A percentile compares a stretch with the other conserved stretches of the same genome.
Conservation (phyloP, 306 rosid species). For the Rubus idaeus region DNA sequence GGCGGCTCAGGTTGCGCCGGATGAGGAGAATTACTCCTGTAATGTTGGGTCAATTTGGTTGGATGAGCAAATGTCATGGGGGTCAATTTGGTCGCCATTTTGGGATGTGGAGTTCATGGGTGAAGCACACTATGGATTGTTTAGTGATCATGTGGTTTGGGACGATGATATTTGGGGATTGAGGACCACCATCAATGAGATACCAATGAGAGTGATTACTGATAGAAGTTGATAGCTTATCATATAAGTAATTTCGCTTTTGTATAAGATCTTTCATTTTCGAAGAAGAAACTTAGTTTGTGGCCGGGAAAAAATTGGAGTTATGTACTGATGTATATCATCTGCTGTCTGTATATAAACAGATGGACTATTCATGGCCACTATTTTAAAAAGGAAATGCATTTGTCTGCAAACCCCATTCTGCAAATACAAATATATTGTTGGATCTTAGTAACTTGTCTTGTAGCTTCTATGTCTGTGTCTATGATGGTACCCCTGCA, state of each 20-base stretch:
- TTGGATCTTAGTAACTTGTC: neutral
- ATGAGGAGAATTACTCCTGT: conserved; percentile 12
- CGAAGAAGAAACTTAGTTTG: neutral
- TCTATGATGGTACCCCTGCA: too few species aligned
- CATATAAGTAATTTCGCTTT: neutral
- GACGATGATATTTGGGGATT: conserved; percentile 77
- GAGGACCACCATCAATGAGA: conserved; percentile 27
- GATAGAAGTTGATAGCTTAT: neutral
- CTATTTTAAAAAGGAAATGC: neutral
- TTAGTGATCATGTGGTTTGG: conserved; percentile 50
- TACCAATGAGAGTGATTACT: conserved; percentile 27
- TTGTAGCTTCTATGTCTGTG: neutral
- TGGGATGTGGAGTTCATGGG: conserved; percentile 62
- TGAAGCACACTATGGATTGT: conserved; percentile 38
- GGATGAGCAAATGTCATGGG: conserved; percentile 83
- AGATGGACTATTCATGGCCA: neutral
- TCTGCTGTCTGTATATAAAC: neutral
- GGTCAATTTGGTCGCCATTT: conserved; percentile 50
- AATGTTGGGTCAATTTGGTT: conserved; percentile 37
- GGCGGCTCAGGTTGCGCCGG: conserved; percentile 18
- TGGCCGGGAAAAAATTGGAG: neutral
- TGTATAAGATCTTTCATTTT: neutral
- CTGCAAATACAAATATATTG: neutral
- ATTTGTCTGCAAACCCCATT: neutral
- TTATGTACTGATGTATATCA: neutral